These are phyloP conservation scores for Luffa aegyptiaca DNA, from an alignment of 306 rosid species.

Conservation along the genomic window DNA sequence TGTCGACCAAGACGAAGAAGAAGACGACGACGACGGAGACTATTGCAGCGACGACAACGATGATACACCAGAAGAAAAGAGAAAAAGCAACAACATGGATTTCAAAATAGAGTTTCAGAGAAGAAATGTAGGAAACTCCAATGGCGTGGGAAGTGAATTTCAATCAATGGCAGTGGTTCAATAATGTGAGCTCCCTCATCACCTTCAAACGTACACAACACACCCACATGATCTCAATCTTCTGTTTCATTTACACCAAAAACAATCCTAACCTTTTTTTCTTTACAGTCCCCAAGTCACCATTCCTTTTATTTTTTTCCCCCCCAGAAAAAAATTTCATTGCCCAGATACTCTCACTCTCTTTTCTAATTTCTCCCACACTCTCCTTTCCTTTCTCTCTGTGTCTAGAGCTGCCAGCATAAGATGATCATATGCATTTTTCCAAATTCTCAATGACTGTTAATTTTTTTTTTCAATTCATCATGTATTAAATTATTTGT, in stretches of 20 bases:
- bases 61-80: conserved; percentile 10
- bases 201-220: neutral
- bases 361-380: neutral
- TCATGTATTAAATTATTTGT: conserved; percentile 5
- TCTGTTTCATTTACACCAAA: conserved; percentile 6
- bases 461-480: neutral
- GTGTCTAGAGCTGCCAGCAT: neutral
- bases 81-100: neutral
- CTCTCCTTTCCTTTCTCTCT: neutral
- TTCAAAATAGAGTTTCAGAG: conserved; percentile 33
- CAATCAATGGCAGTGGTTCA: conserved; percentile 36
- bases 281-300: neutral
- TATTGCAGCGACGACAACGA: conserved; percentile 11
- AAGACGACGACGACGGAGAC: conserved; percentile 15
- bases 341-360: neutral
- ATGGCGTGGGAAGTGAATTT: conserved; percentile 25
- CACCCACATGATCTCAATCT: neutral
- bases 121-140: conserved; percentile 13
- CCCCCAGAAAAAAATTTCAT: neutral
- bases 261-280: neutral
- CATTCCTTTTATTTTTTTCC: neutral
- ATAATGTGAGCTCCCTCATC: neutral
- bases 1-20: conserved; percentile 10
- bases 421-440: neutral
- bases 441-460: neutral